Base-by-base conservation (phyloP, 2,329 filamentous ascomycete genomes). In the Aspergillus flavus region DNA sequence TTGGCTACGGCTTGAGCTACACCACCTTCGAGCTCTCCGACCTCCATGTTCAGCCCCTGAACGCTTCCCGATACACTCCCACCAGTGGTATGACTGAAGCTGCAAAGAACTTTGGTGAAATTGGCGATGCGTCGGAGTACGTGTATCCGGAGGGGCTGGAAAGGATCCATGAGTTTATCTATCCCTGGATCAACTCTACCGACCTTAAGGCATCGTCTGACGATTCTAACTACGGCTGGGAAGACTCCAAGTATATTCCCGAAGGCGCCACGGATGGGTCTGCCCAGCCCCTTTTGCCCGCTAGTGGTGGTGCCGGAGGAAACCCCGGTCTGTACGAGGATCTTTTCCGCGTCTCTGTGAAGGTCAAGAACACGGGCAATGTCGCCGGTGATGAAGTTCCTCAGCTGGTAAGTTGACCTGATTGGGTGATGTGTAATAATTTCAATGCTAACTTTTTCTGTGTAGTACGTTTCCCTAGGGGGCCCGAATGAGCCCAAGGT, bases 381-480 rank as follows among this genome's bases (percentile, higher is more conserved):
- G 72, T 84, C 48, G 68, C 69, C 16, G 85, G 83, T 41, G 80
- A 83, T 28, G 85, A 86, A 66, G 83, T 87, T 53, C 81, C 82
- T 6, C 85, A 87, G 69, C 69, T 87, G 62, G 76, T 78, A 71
- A 69, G 74, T 70, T 21, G 7, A 21, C 7, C 5, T 14, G 14
- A 21, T 21, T 26, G 26, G 28, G 10, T 32, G 16, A 5, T 19
- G n/a, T 21, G 48, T 32, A 34, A n/a, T 4, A 10, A 32, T 6
- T 34, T 7, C 21, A 32, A 62, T 28, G 28, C 62, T 67, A 62
- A 68, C 36, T 10, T 43, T n/a, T 59, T 39, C 48, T 60, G 5
- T 34, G 36, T 54, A 78, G 71, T 94, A 98, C 78, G 72, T 98
- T 60, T 88, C 85, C 34, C 90, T 96, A 2, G 94, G 94, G 57